These are phyloP conservation scores for Penicillium coffeae DNA, from an alignment of 495 filamentous ascomycete species.

Conservation along the genomic window DNA sequence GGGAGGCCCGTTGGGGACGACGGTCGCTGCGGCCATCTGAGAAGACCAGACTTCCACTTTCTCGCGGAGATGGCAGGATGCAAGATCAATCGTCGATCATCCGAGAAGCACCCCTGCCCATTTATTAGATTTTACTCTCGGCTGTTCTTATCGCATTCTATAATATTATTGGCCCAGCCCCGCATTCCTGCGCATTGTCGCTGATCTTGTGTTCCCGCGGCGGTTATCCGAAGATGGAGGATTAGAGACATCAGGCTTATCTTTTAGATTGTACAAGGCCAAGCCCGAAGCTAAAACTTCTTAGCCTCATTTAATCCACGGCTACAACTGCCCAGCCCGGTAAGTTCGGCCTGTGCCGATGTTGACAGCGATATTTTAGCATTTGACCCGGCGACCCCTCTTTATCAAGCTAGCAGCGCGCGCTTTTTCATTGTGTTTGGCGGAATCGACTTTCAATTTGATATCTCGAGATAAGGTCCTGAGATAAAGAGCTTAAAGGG, in stretches of 20 bases:
- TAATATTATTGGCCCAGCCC: conserved; percentile 11
- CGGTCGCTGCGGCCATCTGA: conserved; percentile 7
- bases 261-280: neutral
- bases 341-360: neutral
- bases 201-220: neutral
- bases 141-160: conserved; percentile 17
- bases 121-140: neutral
- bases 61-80: too few species aligned
- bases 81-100: too few species aligned
- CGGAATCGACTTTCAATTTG: too few species aligned
- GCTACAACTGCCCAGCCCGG: neutral
- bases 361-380: too few species aligned
- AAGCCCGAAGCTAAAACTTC: too few species aligned
- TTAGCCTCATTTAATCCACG: neutral
- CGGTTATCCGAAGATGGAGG: neutral
- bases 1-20: neutral
- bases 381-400: too few species aligned
- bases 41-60: too few species aligned
- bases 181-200: conserved; percentile 9
- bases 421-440: too few species aligned
- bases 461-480: too few species aligned
- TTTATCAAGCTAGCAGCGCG: too few species aligned
- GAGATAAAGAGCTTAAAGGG: too few species aligned
- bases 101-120: neutral
- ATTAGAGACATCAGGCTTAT: neutral